A percentile compares a stretch with the other conserved stretches of the same genome.
phyloP scores from a whole-genome alignment of 1,284 basidiomycete species.

The Pisolithus thermaeus region DNA sequence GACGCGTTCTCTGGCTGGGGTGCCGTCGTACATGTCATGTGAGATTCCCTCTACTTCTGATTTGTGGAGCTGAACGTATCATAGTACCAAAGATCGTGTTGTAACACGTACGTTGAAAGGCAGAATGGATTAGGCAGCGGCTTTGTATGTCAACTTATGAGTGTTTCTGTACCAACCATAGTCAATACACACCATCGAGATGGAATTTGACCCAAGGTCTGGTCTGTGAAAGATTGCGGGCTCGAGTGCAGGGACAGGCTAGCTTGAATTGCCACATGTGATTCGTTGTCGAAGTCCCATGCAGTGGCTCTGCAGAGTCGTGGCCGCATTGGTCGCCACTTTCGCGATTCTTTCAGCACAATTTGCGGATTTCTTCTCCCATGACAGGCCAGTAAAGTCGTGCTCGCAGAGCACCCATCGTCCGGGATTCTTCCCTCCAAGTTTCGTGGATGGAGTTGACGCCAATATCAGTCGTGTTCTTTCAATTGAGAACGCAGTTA shows the following conservation, averaged over 20 bases:
- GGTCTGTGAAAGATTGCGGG: too few species aligned
- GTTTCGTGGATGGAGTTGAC: slow-evolving; percentile 9
- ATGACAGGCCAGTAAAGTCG: slow-evolving; percentile 4
- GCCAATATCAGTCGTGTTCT: background rate
- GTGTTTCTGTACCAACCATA: background rate
- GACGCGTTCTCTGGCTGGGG: slow-evolving; percentile 99
- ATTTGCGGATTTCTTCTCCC: background rate
- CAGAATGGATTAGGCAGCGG: slow-evolving; percentile 75
- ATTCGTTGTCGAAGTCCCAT: too few species aligned
- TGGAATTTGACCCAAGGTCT: too few species aligned
- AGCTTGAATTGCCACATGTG: too few species aligned
- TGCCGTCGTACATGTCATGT: slow-evolving; percentile 93
- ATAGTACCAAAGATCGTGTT: slow-evolving; percentile 81
- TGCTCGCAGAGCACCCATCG: slow-evolving; percentile 12
- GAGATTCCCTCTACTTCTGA: slow-evolving; percentile 34
- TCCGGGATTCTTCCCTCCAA: slow-evolving; percentile 16
- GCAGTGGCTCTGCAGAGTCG: too few species aligned
- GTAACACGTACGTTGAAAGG: slow-evolving; percentile 82
- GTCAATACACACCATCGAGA: background rate
- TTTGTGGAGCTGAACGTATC: slow-evolving; percentile 9
- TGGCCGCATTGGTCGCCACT: background rate
- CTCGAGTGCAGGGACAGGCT: too few species aligned
- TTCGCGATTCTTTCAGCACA: background rate
- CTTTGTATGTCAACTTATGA: slow-evolving; percentile 2
- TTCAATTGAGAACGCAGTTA: background rate